Conservation (phyloP, 2,329 filamentous ascomycete genomes). For the Mycosphaerella sp. region DNA sequence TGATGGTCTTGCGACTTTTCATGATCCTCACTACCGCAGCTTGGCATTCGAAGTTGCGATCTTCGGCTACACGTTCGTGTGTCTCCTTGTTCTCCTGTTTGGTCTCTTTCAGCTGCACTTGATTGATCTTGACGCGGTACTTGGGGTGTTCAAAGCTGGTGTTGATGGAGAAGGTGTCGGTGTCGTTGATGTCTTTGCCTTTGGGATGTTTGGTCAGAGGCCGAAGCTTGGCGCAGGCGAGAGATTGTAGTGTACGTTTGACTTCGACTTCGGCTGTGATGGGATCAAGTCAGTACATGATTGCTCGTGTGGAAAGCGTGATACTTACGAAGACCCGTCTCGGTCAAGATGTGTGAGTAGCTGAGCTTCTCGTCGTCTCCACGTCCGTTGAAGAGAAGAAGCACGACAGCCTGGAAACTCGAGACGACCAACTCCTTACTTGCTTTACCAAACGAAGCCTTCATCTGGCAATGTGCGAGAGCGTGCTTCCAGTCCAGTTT, state of each 20-base stretch:
- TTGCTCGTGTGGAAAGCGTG: neutral
- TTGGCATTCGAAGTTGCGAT: constrained; percentile 93
- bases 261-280: constrained; percentile 63
- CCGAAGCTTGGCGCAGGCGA: constrained; percentile 83
- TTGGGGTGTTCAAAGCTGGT: constrained; percentile 68
- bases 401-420: constrained; percentile 83
- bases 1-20: constrained; percentile 86
- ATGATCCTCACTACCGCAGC: constrained; percentile 95
- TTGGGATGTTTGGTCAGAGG: constrained; percentile 81
- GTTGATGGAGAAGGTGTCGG: constrained; percentile 83
- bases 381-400: constrained; percentile 80
- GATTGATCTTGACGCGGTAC: constrained; percentile 94
- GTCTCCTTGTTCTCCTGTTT: constrained; percentile 91
- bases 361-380: constrained; percentile 57
- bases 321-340: constrained; percentile 62
- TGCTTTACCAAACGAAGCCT: constrained; percentile 70
- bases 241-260: constrained; percentile 83
- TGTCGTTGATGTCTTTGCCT: constrained; percentile 64
- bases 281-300: constrained; percentile 24
- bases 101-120: constrained; percentile 95
- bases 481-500: constrained; percentile 87
- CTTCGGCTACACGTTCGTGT: constrained; percentile 79
- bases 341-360: constrained; percentile 68
- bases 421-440: constrained; percentile 85
- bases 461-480: constrained; percentile 83